Evolutionary conservation across 73 alveolate genomes (phyloP).

Genomic region (Paramecium caudatum): DNA sequence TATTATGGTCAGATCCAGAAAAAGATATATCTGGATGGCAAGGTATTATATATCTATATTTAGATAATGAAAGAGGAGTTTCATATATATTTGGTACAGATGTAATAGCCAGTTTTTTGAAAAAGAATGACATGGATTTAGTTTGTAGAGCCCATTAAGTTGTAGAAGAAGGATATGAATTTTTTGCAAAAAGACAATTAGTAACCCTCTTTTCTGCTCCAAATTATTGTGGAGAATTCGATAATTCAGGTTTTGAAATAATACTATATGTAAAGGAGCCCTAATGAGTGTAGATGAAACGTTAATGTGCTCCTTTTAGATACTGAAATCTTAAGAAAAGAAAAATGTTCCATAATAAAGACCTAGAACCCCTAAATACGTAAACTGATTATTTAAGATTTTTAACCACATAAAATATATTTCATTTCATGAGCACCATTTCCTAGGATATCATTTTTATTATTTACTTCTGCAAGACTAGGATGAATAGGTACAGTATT

Average conservation of each 20-base stretch:
- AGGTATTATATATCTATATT: slow-evolving; percentile 40
- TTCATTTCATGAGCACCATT: slow-evolving; percentile 52
- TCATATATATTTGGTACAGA: slow-evolving; percentile 80
- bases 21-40: slow-evolving; percentile 95
- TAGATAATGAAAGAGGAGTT: slow-evolving; percentile 86
- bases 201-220: slow-evolving; percentile 99
- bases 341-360: slow-evolving; percentile 71
- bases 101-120: slow-evolving; percentile 85
- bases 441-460: background rate
- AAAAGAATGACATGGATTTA: slow-evolving; percentile 89
- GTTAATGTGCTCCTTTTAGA: slow-evolving; percentile 94
- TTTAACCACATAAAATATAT: slow-evolving; percentile 91
- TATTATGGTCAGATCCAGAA: slow-evolving; percentile 93
- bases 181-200: slow-evolving; percentile 97
- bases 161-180: slow-evolving; percentile 99
- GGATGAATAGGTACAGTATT: slow-evolving; percentile 99
- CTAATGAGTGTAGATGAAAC: slow-evolving; percentile 97
- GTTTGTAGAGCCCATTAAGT: slow-evolving; percentile 86
- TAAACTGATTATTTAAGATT: slow-evolving; percentile 80
- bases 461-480: slow-evolving; percentile 95
- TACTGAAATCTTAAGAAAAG: slow-evolving; percentile 93
- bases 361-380: slow-evolving; percentile 74
- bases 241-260: slow-evolving; percentile 83
- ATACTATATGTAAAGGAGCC: slow-evolving; percentile 81
- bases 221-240: slow-evolving; percentile 99